A percentile compares a stretch with the other conserved stretches of the same genome.
Evolutionary conservation across 495 filamentous ascomycete genomes (phyloP).

Genomic region (Penicillium bialowiezense): DNA sequence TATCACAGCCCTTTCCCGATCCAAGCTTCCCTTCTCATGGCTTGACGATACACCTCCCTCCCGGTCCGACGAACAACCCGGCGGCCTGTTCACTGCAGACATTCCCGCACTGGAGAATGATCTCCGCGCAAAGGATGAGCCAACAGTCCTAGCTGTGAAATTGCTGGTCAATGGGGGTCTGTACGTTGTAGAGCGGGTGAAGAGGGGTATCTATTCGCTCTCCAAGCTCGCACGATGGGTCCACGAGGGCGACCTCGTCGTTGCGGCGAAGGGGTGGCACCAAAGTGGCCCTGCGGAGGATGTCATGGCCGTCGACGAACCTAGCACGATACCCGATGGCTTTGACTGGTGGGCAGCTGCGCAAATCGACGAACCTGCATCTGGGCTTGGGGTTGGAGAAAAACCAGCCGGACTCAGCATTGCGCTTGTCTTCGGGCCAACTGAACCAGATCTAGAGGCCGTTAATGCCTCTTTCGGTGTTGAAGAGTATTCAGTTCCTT

Average conservation of each 20-base stretch:
- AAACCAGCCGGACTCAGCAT: slow-evolving; percentile 30
- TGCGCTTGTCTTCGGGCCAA: slow-evolving; percentile 30
- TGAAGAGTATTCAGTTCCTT: slow-evolving; percentile 17
- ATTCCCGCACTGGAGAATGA: slow-evolving; percentile 62
- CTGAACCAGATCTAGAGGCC: slow-evolving; percentile 3
- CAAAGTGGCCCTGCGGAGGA: slow-evolving; percentile 34
- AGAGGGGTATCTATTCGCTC: slow-evolving; percentile 62
- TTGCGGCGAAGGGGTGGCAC: slow-evolving; percentile 39
- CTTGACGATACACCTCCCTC: slow-evolving; percentile 55
- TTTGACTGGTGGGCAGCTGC: slow-evolving; percentile 40
- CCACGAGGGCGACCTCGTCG: slow-evolving; percentile 34
- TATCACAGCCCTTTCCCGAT: slow-evolving; percentile 59
- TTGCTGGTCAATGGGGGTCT: slow-evolving; percentile 55
- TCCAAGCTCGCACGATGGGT: slow-evolving; percentile 69
- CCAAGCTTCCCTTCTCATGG: slow-evolving; percentile 56
- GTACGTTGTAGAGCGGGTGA: slow-evolving; percentile 73
- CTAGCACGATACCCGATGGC: slow-evolving; percentile 4
- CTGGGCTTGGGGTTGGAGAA: slow-evolving; percentile 15
- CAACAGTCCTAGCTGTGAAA: slow-evolving; percentile 62
- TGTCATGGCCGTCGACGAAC: slow-evolving; percentile 30
- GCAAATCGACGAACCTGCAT: slow-evolving; percentile 34
- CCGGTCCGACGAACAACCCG: slow-evolving; percentile 50
- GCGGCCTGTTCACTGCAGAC: slow-evolving; percentile 55
- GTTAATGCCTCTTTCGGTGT: slow-evolving; percentile 20
- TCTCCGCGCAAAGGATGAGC: slow-evolving; percentile 24